Percentiles rank a stretch among this genome's conserved stretches.
These are phyloP conservation scores for Madurella mycetomatis DNA, from an alignment of 2,329 filamentous ascomycete genomes.

Conservation along the genomic window DNA sequence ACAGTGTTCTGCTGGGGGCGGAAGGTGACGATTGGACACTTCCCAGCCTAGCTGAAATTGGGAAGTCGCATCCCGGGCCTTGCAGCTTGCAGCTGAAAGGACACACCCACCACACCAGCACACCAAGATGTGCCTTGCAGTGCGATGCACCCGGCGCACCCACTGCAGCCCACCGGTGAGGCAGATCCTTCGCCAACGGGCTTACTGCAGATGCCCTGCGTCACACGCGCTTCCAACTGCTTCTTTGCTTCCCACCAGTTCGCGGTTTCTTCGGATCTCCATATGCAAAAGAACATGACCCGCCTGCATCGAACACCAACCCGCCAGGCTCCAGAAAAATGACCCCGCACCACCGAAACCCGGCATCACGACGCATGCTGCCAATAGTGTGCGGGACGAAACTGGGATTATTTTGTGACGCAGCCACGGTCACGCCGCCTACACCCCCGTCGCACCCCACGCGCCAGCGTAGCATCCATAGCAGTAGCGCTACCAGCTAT, in stretches of 20 bases:
- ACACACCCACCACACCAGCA: neutral
- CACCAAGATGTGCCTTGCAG: neutral
- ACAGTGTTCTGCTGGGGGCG: neutral
- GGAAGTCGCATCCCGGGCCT: slow-evolving; percentile 7
- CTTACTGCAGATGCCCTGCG: slow-evolving; percentile 1
- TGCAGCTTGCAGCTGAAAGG: slow-evolving; percentile 10
- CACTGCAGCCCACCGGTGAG: neutral
- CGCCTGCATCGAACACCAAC: too few species aligned
- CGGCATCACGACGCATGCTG: slow-evolving; percentile 10
- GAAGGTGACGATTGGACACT: slow-evolving; percentile 3
- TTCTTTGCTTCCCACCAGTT: neutral
- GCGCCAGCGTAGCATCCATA: slow-evolving; percentile 3
- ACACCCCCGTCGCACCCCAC: slow-evolving; percentile 9
- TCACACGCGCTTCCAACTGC: neutral
- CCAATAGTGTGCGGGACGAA: slow-evolving; percentile 14
- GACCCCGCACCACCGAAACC: slow-evolving; percentile 10
- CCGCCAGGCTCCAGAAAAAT: neutral
- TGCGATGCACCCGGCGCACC: neutral
- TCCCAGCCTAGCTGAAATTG: slow-evolving; percentile 6
- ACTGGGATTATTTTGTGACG: slow-evolving; percentile 6
- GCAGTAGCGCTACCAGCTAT: too few species aligned
- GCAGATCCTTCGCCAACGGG: neutral
- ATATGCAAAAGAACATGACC: slow-evolving; percentile 4
- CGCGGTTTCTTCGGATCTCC: neutral
- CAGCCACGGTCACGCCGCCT: slow-evolving; percentile 6